These are phyloP conservation scores for Puccinia novopanici DNA, from an alignment of 1,284 basidiomycete genomes.

Conservation along the genomic window DNA sequence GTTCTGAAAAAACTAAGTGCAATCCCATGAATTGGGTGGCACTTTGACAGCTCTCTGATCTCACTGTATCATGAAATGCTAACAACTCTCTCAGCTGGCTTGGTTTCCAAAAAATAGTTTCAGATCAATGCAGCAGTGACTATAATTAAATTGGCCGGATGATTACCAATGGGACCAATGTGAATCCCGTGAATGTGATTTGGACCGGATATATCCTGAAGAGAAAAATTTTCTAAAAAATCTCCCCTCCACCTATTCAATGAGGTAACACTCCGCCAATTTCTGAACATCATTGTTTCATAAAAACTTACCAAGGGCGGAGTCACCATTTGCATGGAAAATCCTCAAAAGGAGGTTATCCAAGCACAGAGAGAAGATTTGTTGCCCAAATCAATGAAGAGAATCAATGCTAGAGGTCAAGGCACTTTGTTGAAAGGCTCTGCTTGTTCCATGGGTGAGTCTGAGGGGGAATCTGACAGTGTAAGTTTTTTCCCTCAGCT, in stretches of 20 bases:
- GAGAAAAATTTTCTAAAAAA: background rate
- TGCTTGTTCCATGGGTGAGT: no score
- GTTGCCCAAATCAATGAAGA: background rate
- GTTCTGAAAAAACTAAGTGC: no score
- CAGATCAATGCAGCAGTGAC: background rate
- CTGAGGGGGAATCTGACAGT: no score
- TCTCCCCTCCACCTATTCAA: background rate
- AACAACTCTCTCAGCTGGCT: no score
- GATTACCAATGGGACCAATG: constrained; percentile 2
- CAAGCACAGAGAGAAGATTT: background rate
- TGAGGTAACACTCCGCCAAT: background rate
- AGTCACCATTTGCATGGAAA: background rate
- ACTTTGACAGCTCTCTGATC: no score
- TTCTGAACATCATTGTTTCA: background rate
- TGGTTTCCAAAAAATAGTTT: no score
- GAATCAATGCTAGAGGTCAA: background rate
- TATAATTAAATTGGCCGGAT: background rate
- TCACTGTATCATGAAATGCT: no score
- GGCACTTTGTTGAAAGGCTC: no score
- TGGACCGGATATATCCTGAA: constrained; percentile 8
- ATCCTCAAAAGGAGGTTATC: no score
- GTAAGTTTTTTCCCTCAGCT: no score
- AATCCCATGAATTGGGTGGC: no score
- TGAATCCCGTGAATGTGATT: background rate
- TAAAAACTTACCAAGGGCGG: no score